Conservation (phyloP, 2,329 filamentous ascomycete genomes). For the Onygenales sp. region DNA sequence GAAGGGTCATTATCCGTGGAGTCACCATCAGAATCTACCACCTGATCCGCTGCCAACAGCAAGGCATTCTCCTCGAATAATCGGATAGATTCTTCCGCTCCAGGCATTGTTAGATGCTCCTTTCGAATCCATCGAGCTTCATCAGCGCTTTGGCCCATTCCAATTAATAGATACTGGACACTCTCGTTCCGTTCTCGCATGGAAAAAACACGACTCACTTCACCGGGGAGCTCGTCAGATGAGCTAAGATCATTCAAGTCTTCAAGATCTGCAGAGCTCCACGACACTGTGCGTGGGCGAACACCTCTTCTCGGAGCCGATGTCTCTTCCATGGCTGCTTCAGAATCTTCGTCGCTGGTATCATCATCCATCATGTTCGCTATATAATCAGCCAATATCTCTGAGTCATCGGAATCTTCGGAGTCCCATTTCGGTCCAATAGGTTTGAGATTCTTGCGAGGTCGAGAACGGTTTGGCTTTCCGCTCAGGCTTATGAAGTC, state of each 20-base stretch:
- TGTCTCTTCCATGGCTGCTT: conserved; percentile 31
- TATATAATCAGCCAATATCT: conserved; percentile 59
- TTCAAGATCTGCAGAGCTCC: conserved; percentile 36
- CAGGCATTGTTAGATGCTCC: conserved; percentile 21
- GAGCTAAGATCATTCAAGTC: conserved; percentile 44
- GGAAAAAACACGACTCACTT: conserved; percentile 34
- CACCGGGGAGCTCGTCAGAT: conserved; percentile 36
- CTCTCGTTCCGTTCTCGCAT: conserved; percentile 37
- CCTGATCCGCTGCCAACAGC: background rate
- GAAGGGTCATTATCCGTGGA: background rate
- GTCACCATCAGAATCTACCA: background rate
- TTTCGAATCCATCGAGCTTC: conserved; percentile 42
- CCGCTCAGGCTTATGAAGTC: background rate
- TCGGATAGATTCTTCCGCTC: conserved; percentile 19
- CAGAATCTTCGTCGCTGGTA: conserved; percentile 7
- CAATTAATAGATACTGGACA: conserved; percentile 44
- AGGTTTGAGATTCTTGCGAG: background rate
- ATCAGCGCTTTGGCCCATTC: conserved; percentile 33
- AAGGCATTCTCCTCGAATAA: conserved; percentile 25
- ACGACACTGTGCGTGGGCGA: conserved; percentile 13
- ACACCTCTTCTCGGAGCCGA: background rate
- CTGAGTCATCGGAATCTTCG: conserved; percentile 1
- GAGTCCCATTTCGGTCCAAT: background rate
- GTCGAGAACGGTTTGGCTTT: background rate
- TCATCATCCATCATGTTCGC: conserved; percentile 26